Conservation (phyloP, 1,284 basidiomycete species). For the Jaminaea rosea region DNA sequence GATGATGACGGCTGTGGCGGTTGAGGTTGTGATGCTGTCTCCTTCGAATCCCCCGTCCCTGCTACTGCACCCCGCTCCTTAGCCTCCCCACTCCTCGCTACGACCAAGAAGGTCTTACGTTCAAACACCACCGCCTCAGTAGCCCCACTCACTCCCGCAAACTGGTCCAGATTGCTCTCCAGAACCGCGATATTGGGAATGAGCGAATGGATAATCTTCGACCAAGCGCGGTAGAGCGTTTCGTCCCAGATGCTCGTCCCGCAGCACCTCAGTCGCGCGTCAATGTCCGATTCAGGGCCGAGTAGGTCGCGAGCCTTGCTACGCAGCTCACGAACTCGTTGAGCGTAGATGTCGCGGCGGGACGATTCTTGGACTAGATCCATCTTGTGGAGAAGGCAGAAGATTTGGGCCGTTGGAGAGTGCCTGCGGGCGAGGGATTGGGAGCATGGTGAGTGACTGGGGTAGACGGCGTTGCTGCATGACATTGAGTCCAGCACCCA, state of each 20-base stretch:
- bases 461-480: no score
- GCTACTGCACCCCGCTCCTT: neutral
- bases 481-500: no score
- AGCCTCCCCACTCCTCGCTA: constrained; percentile 56
- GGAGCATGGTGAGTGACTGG: no score
- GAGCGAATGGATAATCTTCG: constrained; percentile 86
- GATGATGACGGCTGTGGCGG: neutral
- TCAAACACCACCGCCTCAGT: constrained; percentile 94
- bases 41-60: neutral
- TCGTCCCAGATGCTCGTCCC: constrained; percentile 99
- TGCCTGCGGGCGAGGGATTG: no score
- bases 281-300: constrained; percentile 28
- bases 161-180: constrained; percentile 70
- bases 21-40: neutral
- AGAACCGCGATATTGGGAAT: constrained; percentile 89
- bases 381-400: constrained; percentile 96
- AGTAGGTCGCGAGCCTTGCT: constrained; percentile 23
- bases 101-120: constrained; percentile 91
- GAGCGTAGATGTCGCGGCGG: constrained; percentile 56
- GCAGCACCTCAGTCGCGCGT: constrained; percentile 54
- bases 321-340: constrained; percentile 44
- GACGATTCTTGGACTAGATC: constrained; percentile 59
- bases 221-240: constrained; percentile 96
- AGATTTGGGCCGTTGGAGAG: constrained; percentile 64
- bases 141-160: constrained; percentile 75